phyloP scores from a whole-genome alignment of 2,329 filamentous ascomycete species.

The Torrubiellomyces zombiae region DNA sequence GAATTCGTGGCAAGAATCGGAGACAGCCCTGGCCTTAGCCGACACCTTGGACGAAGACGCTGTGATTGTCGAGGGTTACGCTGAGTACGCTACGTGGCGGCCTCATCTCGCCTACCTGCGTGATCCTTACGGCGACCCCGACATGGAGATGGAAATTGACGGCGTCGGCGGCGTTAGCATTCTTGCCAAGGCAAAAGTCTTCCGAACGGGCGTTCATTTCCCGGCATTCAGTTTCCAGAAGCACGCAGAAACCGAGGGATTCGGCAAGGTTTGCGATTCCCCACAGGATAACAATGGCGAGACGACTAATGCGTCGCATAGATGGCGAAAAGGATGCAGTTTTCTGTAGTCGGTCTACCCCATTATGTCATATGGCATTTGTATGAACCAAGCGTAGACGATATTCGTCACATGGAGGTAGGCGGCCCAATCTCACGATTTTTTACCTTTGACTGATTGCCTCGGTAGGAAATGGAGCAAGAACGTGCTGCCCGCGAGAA shows the following conservation, averaged over 20 bases:
- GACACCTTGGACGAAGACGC: conserved; percentile 95
- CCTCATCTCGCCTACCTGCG: conserved; percentile 92
- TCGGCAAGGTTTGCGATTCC: conserved; percentile 65
- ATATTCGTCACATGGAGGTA: conserved; percentile 90
- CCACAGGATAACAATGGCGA: not conserved
- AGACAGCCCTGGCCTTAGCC: conserved; percentile 82
- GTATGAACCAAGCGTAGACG: conserved; percentile 96
- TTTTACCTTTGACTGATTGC: conserved; percentile 1
- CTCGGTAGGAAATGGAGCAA: conserved; percentile 68
- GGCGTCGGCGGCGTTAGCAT: conserved; percentile 97
- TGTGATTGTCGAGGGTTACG: conserved; percentile 96
- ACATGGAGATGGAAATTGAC: conserved; percentile 99
- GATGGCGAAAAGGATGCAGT: conserved; percentile 97
- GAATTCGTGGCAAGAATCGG: conserved; percentile 98
- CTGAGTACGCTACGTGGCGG: conserved; percentile 96
- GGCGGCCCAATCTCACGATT: conserved; percentile 6
- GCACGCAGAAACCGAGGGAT: conserved; percentile 95
- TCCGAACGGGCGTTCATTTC: conserved; percentile 89
- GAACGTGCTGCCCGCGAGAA: conserved; percentile 66
- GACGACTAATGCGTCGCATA: conserved; percentile 16
- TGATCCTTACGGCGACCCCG: conserved; percentile 91
- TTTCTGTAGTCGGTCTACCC: conserved; percentile 84
- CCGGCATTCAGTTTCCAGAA: conserved; percentile 98
- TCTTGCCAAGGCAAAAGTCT: conserved; percentile 86
- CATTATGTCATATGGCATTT: conserved; percentile 99